phyloP scores from a whole-genome alignment of 2,329 filamentous ascomycete species.

The Botryotinia convoluta region DNA sequence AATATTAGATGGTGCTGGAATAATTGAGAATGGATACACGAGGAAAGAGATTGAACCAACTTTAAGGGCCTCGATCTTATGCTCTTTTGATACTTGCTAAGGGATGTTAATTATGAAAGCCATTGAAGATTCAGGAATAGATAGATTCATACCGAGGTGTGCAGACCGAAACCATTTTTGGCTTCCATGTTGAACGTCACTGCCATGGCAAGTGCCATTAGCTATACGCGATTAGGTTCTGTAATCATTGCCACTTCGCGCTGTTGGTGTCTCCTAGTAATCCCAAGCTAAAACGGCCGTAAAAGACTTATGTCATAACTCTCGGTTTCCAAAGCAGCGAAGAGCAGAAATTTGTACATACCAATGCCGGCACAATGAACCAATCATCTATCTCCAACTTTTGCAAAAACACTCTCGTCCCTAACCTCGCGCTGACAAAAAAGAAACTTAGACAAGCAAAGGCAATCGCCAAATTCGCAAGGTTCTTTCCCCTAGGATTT shows the following conservation, averaged over 20 bases:
- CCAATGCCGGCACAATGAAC: background rate
- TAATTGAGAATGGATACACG: background rate
- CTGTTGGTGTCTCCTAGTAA: background rate
- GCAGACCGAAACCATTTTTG: constrained; percentile 13
- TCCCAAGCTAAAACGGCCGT: background rate
- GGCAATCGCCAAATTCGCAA: background rate
- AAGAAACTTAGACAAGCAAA: background rate
- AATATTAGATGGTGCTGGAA: background rate
- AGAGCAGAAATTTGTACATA: background rate
- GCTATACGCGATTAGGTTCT: background rate
- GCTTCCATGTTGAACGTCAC: constrained; percentile 1
- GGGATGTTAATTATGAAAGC: background rate
- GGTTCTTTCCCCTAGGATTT: background rate
- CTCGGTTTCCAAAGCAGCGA: background rate
- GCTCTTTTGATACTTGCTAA: background rate
- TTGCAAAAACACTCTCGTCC: background rate
- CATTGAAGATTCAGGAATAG: background rate
- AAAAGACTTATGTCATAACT: background rate
- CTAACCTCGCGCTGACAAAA: background rate
- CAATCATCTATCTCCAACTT: background rate
- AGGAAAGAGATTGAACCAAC: background rate
- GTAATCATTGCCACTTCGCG: background rate
- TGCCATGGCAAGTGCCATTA: constrained; percentile 1
- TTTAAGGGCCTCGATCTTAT: background rate
- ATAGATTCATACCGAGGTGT: background rate